Base-by-base conservation (phyloP, 2,329 filamentous ascomycete genomes). In the Talaromyces sp. region DNA sequence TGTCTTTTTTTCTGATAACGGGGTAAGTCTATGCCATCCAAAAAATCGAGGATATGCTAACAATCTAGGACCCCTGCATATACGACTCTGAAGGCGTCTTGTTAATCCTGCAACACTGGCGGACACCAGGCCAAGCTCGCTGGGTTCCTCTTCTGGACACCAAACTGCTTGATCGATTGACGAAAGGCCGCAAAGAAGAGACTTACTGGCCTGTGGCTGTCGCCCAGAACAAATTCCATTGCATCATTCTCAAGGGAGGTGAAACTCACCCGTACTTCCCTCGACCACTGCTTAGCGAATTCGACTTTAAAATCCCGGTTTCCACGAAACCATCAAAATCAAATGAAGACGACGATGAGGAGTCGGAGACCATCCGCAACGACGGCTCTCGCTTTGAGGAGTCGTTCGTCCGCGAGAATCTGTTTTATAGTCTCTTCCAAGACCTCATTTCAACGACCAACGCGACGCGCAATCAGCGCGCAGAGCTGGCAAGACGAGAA, bases 81-180 rank as follows among this genome's bases (percentile, higher is more conserved):
- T 99, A 98, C 76, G 95, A 98, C 75, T 92, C 91, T 5, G 91
- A 91, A 1, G 95, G 96, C 44, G 92, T 93, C 0, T 82, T 99
- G 1, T 83, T 98, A 12, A 89, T 93, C 1, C 84, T 98, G 1
- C 83, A 96, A 50, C 93, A 96, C 77, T 99, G 95, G 95, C 88
- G 95, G 8, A 88, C 83, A 23, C 88, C 88, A 0, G 91, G 90
- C 3, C 89, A 95, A 71, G 95, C 93, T 9, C 88, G 85, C 64
- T 99, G 95, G 95, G 87, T 96, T 1, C 95, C 95, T 0, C 83
- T 99, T 2, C 85, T 99, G 2, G 93, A 99, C 76, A 99, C 96
- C 0, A 91, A 84, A 63, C 86, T 89, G 40, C 82, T 99, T 11
- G 84, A 91, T 0, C 92, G 95, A 65, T 84, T 97, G 3, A 89